Evolutionary conservation across 1,284 basidiomycete genomes (phyloP).

Genomic region (Melanopsichium pennsylvanicum): DNA sequence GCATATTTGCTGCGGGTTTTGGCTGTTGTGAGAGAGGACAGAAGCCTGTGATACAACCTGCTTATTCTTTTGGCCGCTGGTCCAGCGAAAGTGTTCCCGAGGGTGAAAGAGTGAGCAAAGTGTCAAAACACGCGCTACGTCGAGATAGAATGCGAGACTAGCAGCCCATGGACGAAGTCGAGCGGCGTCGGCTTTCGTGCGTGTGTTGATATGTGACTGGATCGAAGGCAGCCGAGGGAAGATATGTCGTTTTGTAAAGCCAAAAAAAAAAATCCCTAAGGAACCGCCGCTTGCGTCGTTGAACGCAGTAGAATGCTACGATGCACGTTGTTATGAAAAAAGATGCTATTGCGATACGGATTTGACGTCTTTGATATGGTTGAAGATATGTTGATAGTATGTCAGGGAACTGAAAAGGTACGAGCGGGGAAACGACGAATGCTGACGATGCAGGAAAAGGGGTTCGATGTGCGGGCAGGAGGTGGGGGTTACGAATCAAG

Average conservation of each 20-base stretch:
- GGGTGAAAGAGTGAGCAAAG: neutral
- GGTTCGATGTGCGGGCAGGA: too few relatives aligned
- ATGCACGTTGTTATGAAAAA: too few relatives aligned
- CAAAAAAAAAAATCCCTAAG: too few relatives aligned
- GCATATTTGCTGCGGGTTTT: conserved; percentile 9
- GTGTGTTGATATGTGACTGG: neutral
- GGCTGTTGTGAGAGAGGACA: too few relatives aligned
- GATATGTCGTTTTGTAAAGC: conserved; percentile 1
- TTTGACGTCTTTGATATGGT: neutral
- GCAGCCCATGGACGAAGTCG: neutral
- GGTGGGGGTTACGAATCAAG: neutral
- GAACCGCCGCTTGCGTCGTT: too few relatives aligned
- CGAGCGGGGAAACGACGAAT: neutral
- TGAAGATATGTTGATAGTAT: neutral
- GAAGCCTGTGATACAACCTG: too few relatives aligned
- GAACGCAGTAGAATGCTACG: neutral
- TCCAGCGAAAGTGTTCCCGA: neutral
- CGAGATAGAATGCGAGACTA: neutral
- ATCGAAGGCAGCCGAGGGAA: neutral
- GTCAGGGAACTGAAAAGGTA: too few relatives aligned
- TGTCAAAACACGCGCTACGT: neutral
- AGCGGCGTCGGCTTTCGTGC: neutral
- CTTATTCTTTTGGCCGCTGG: too few relatives aligned
- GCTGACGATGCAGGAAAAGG: neutral
- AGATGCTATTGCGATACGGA: too few relatives aligned